Conservation (phyloP, 2,329 filamentous ascomycete species). For the Botryotinia convoluta region DNA sequence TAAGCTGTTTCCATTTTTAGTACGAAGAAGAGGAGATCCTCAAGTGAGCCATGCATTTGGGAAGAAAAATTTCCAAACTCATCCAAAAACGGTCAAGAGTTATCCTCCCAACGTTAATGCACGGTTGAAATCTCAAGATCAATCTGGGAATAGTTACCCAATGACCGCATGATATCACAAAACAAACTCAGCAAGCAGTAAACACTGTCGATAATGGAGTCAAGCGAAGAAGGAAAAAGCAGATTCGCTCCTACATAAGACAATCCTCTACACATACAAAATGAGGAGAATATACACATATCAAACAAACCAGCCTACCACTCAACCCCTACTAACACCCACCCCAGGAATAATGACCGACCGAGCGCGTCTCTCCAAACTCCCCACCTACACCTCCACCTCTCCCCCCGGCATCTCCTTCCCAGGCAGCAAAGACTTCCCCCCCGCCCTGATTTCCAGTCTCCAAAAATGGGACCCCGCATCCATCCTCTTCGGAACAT, state of each 20-base stretch:
- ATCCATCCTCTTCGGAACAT: slow-evolving; percentile 63
- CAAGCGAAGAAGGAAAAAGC: background rate
- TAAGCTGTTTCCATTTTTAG: background rate
- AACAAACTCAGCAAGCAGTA: background rate
- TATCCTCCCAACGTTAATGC: no score
- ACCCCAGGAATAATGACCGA: slow-evolving; percentile 64
- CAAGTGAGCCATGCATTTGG: background rate
- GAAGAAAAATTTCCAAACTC: background rate
- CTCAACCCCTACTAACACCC: slow-evolving; percentile 17
- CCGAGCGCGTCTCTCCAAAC: slow-evolving; percentile 69
- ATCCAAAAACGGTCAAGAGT: no score
- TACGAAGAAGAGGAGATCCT: background rate
- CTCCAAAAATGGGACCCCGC: slow-evolving; percentile 72
- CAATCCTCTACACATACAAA: background rate
- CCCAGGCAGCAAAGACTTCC: slow-evolving; percentile 76
- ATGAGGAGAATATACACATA: background rate
- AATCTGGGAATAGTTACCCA: background rate
- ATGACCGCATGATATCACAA: background rate
- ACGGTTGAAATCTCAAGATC: background rate
- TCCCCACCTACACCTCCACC: slow-evolving; percentile 57
- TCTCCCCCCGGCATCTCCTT: slow-evolving; percentile 60
- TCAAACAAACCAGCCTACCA: background rate
- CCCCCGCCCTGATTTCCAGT: slow-evolving; percentile 60
- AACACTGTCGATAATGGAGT: background rate
- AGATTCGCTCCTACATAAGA: background rate